Evolutionary conservation across 495 filamentous ascomycete species (phyloP).

Genomic region (Neurospora sp.): DNA sequence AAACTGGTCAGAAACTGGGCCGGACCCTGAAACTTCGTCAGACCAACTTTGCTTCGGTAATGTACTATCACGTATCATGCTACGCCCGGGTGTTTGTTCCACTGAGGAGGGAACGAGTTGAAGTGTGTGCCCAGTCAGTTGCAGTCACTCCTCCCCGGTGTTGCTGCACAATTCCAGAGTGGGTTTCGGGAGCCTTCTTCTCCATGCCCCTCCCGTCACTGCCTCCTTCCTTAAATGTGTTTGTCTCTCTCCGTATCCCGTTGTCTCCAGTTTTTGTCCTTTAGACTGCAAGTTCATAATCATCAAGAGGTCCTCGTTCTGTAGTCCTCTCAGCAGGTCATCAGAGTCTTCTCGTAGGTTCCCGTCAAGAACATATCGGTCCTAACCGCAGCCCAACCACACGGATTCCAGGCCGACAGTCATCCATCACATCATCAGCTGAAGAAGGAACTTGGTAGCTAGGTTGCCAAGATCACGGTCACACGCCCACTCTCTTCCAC

Average conservation of each 20-base stretch:
- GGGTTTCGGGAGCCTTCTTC: not conserved
- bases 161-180: not conserved
- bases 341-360: not conserved
- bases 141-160: not conserved
- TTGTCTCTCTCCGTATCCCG: not conserved
- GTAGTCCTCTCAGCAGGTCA: not conserved
- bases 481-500: constrained; percentile 1
- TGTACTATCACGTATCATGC: not conserved
- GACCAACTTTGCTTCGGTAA: constrained; percentile 3
- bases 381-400: not conserved
- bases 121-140: not conserved
- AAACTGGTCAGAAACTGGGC: constrained; percentile 4
- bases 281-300: not conserved
- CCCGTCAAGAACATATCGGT: not conserved
- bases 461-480: not conserved
- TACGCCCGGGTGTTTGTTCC: not conserved
- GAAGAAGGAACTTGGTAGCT: not conserved
- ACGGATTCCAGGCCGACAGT: not conserved
- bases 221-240: not conserved
- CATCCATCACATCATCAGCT: not conserved
- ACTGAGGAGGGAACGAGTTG: not conserved
- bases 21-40: constrained; percentile 30
- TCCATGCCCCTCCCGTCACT: not conserved
- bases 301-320: not conserved
- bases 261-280: not conserved